Evolutionary conservation across 1,284 basidiomycete species (phyloP), one percentile per base, ranked within the genome.

Genomic region (Crucibulum cyathiforme): DNA sequence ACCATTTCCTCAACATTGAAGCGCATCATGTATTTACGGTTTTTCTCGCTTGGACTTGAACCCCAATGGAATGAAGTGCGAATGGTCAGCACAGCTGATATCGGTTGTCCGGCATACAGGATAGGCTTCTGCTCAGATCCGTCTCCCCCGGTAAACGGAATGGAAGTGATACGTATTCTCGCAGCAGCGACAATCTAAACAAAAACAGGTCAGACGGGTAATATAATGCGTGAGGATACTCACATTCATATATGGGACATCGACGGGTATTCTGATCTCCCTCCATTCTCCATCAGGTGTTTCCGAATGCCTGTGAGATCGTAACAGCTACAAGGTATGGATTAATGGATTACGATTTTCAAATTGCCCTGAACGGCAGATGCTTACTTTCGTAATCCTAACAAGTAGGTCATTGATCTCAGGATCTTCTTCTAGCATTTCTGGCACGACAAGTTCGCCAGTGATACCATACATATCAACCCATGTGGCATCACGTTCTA

Each of bases 71-170:
- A 89, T 1, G 89, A 89, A 0, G 89, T 90, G 49, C 79, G 79
- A 15, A 95, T 86, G 2, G 80, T 82, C 41, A 95, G 72, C 15
- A 79, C 77, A 0, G 87, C 88, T 17, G 85, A 80, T 31, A 95
- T 84, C 1, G 92, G 90, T 65, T 95, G 91, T 1, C 94, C 93
- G 5, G 93, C 90, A 65, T 92, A 93, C 48, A 92, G 76, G 17
- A 82, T 80, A 13, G 77, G 72, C 35, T 74, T 60, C 57, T 72
- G 72, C 54, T 68, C 65, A 39, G 69, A 58, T 6, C 68, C 73
- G 0, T 71, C 69, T 46, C 73, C 70, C n/a, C 67, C 63, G 36
- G 71, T 67, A 56, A 76, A 76, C 19, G 74, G 74, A 8, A 76
- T 74, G 19, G 82, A 70, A 24, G 84, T 61, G 36, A 93, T 73